A percentile compares a stretch with the other conserved stretches of the same genome.
These are phyloP conservation scores for Cucurbita ficifolia DNA, from an alignment of 306 rosid genomes.

Conservation along the genomic window DNA sequence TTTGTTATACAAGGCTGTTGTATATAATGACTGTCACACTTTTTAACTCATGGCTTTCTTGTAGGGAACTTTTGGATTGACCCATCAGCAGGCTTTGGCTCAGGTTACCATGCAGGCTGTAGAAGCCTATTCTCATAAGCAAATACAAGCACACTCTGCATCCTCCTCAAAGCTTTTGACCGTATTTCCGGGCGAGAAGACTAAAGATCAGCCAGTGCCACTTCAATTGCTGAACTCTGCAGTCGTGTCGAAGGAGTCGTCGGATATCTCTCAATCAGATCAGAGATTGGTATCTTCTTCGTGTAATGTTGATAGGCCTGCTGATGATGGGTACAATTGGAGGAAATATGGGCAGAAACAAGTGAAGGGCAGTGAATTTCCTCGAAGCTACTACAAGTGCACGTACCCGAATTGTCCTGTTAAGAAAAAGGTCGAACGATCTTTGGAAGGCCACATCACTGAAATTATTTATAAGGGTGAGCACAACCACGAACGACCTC, in stretches of 20 bases:
- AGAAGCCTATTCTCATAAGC: slow-evolving; percentile 24
- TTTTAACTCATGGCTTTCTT: no score
- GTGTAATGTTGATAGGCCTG: slow-evolving; percentile 43
- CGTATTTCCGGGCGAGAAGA: slow-evolving; percentile 9
- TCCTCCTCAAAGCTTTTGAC: slow-evolving; percentile 22
- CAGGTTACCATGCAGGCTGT: slow-evolving; percentile 52
- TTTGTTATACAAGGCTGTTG: no score
- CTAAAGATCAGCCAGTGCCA: slow-evolving; percentile 17
- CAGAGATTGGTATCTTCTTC: slow-evolving; percentile 30
- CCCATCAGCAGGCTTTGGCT: slow-evolving; percentile 57
- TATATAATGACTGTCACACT: no score
- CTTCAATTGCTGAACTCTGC: slow-evolving; percentile 7
- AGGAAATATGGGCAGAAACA: slow-evolving; percentile 81
- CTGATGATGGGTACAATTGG: slow-evolving; percentile 70
- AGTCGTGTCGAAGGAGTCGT: slow-evolving; percentile 16
- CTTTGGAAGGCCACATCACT: slow-evolving; percentile 60
- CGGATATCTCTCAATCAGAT: slow-evolving; percentile 25
- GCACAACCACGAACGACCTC: slow-evolving; percentile 58
- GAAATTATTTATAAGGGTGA: slow-evolving; percentile 68
- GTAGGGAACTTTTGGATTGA: slow-evolving; percentile 50
- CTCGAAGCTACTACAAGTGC: slow-evolving; percentile 74
- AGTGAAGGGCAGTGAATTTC: slow-evolving; percentile 75
- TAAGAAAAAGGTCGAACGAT: slow-evolving; percentile 77
- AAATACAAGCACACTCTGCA: slow-evolving; percentile 21
- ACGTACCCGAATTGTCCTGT: slow-evolving; percentile 55